These are phyloP conservation scores for Cornus controversa DNA, from an alignment of 148 eudicot species.

Conservation along the genomic window DNA sequence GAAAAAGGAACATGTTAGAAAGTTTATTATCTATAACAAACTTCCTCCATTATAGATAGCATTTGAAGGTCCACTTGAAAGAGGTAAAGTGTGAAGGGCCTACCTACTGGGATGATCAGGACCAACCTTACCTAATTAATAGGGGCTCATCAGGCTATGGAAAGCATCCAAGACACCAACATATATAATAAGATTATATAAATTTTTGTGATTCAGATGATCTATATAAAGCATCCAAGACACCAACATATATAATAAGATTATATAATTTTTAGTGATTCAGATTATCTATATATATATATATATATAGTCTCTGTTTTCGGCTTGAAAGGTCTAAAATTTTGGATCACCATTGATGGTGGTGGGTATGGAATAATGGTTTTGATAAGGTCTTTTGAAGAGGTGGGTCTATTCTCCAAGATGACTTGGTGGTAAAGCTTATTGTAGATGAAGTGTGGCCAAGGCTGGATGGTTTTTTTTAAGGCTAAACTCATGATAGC, in stretches of 20 bases:
- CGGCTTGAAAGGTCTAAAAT: background rate
- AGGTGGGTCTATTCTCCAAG: slow-evolving; percentile 11
- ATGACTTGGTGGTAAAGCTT: slow-evolving; percentile 13
- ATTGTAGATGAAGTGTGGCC: background rate
- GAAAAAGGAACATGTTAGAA: background rate
- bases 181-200: background rate
- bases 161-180: background rate
- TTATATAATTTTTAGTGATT: background rate
- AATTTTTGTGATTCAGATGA: background rate
- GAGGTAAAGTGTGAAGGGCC: background rate
- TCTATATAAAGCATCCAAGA: background rate
- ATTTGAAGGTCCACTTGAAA: background rate
- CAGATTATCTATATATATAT: too few species aligned
- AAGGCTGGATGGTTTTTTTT: background rate
- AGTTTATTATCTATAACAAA: background rate
- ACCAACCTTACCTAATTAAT: background rate
- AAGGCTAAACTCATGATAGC: slow-evolving; percentile 10
- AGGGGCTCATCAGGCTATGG: background rate
- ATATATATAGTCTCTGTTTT: background rate
- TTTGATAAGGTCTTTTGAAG: slow-evolving; percentile 11
- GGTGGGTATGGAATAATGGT: background rate
- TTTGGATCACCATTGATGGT: background rate
- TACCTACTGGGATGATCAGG: background rate
- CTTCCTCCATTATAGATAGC: background rate
- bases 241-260: background rate